Conservation (phyloP, 768 basidiomycete species). For the Pleurotus tuber-regium region DNA sequence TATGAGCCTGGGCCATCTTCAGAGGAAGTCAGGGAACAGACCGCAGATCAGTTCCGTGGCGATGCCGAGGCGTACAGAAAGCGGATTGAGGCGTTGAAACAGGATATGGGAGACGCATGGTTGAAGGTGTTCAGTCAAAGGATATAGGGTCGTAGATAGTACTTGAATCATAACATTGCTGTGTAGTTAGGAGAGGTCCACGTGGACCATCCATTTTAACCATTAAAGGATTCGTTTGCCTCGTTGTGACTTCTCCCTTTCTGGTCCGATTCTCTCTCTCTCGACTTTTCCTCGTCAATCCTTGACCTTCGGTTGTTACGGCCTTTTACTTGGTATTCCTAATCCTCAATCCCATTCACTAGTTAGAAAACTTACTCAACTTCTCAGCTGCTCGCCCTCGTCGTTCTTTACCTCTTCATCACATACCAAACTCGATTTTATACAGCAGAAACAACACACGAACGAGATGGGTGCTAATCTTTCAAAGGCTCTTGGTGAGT, state of each 20-base stretch:
- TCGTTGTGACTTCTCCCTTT: slow-evolving; percentile 1
- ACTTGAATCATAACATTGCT: neutral
- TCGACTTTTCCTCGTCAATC: slow-evolving; percentile 8
- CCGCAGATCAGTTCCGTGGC: slow-evolving; percentile 1
- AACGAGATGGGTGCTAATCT: slow-evolving; percentile 79
- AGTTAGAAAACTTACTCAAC: slow-evolving; percentile 19
- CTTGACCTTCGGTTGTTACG: slow-evolving; percentile 8
- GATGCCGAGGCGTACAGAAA: slow-evolving; percentile 73
- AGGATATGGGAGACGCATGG: slow-evolving; percentile 91
- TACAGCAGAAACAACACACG: slow-evolving; percentile 22
- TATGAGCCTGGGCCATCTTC: slow-evolving; percentile 49
- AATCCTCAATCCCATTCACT: slow-evolving; percentile 21
- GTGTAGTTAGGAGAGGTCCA: neutral
- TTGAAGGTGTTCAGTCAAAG: slow-evolving; percentile 80
- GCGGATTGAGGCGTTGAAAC: slow-evolving; percentile 76
- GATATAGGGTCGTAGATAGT: neutral
- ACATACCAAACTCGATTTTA: slow-evolving; percentile 8
- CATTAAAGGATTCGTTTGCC: neutral
- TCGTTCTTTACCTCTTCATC: slow-evolving; percentile 61
- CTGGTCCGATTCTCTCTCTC: slow-evolving; percentile 5
- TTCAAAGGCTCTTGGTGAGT: slow-evolving; percentile 74
- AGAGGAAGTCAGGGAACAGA: slow-evolving; percentile 18
- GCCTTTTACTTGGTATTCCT: slow-evolving; percentile 17
- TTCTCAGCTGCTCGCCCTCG: slow-evolving; percentile 29
- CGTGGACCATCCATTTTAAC: neutral